Percentiles rank a stretch among this genome's conserved stretches.
phyloP scores from a whole-genome alignment of 2,329 filamentous ascomycete genomes.

The Tolypocladium endophyticum region DNA sequence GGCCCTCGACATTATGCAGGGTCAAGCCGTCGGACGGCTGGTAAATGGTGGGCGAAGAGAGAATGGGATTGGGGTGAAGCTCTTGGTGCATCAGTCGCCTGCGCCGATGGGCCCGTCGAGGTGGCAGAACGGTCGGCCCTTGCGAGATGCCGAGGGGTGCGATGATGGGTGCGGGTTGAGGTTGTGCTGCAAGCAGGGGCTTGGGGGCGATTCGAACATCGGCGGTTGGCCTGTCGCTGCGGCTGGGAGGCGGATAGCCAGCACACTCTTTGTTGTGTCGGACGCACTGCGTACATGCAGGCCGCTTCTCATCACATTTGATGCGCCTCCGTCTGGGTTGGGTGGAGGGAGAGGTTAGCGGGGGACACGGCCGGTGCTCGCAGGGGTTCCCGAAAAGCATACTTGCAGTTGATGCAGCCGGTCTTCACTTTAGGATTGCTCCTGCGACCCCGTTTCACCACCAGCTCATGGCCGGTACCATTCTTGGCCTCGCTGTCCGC shows the following conservation, averaged over 20 bases:
- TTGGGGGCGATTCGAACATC: constrained; percentile 40
- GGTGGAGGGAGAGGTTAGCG: neutral
- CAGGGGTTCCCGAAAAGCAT: constrained; percentile 21
- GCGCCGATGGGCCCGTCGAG: constrained; percentile 17
- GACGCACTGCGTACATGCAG: constrained; percentile 48
- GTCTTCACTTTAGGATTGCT: constrained; percentile 56
- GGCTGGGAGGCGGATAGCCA: constrained; percentile 50
- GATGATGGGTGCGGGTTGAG: constrained; percentile 7
- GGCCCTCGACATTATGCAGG: constrained; percentile 39
- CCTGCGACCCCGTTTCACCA: constrained; percentile 33
- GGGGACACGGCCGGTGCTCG: neutral
- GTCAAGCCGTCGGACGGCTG: constrained; percentile 34
- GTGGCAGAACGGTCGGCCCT: constrained; percentile 17
- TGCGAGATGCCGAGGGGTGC: constrained; percentile 6
- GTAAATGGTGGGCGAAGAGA: constrained; percentile 23
- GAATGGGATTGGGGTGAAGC: constrained; percentile 3
- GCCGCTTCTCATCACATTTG: constrained; percentile 56
- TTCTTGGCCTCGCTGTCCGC: neutral
- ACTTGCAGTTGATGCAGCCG: constrained; percentile 60
- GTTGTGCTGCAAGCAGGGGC: constrained; percentile 19
- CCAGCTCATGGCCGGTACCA: neutral
- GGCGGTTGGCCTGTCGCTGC: constrained; percentile 33
- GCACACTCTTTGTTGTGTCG: constrained; percentile 47
- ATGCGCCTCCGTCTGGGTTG: constrained; percentile 43
- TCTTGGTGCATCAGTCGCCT: constrained; percentile 1